Conservation (phyloP, 179 eudicot genomes). For the Drosera spatulata region DNA sequence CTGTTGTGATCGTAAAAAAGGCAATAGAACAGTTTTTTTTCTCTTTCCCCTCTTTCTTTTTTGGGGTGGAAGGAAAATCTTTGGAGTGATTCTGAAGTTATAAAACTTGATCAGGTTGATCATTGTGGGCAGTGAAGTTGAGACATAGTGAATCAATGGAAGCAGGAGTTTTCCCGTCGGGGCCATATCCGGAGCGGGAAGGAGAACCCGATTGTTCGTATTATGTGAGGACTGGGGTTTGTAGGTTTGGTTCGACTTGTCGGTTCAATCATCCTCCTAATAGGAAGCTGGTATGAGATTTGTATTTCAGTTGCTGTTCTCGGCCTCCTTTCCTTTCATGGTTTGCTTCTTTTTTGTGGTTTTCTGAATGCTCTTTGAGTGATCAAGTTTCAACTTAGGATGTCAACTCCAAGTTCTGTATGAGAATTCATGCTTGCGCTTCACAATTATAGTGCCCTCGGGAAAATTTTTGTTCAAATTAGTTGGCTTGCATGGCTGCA, state of each 20-base stretch:
- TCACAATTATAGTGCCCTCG: too few relatives aligned
- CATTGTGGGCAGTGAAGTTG: slow-evolving; percentile 68
- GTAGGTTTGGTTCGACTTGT: slow-evolving; percentile 85
- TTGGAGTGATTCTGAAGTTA: background rate
- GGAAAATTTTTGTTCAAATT: too few relatives aligned
- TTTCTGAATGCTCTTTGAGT: background rate
- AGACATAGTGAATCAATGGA: slow-evolving; percentile 64
- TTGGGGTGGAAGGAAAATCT: background rate
- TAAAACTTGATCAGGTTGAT: slow-evolving; percentile 28
- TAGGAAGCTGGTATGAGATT: slow-evolving; percentile 57
- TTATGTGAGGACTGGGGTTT: slow-evolving; percentile 89
- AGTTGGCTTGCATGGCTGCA: too few relatives aligned
- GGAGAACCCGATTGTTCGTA: slow-evolving; percentile 94
- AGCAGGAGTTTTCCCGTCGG: slow-evolving; percentile 63
- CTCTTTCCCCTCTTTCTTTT: too few relatives aligned
- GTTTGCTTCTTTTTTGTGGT: background rate
- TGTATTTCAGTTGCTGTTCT: background rate
- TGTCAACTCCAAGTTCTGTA: too few relatives aligned
- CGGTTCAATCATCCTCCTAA: slow-evolving; percentile 91
- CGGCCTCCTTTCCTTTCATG: background rate
- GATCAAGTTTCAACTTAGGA: too few relatives aligned
- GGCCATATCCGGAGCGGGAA: slow-evolving; percentile 82
- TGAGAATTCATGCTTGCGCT: too few relatives aligned
- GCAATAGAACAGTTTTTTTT: too few relatives aligned
- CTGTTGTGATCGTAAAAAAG: too few relatives aligned